A percentile compares a stretch with the other conserved stretches of the same genome.
Conservation (phyloP, 1,284 basidiomycete species). For the Butyriboletus appendiculatus region DNA sequence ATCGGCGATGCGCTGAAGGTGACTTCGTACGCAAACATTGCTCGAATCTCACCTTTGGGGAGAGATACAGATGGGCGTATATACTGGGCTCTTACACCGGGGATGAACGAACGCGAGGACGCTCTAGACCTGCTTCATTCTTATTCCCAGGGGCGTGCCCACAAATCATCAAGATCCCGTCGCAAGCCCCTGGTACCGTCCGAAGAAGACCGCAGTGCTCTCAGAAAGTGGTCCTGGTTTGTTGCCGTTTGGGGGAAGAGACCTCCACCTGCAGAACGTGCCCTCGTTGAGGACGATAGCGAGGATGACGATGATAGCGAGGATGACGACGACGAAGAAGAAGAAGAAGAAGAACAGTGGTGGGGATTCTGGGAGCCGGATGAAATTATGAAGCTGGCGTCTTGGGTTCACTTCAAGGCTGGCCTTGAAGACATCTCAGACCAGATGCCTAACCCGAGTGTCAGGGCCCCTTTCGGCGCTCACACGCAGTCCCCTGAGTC, state of each 20-base stretch:
- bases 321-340: constrained; percentile 8
- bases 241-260: constrained; percentile 67
- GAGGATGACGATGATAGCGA: constrained; percentile 19
- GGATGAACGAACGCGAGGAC: constrained; percentile 45
- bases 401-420: constrained; percentile 59
- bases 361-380: constrained; percentile 70
- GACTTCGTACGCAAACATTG: constrained; percentile 37
- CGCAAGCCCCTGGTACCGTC: constrained; percentile 44
- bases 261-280: constrained; percentile 39
- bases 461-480: not conserved
- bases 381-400: constrained; percentile 63
- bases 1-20: constrained; percentile 35
- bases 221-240: constrained; percentile 71
- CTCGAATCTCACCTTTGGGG: constrained; percentile 51
- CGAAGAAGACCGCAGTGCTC: constrained; percentile 45
- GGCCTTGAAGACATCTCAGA: constrained; percentile 42
- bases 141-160: constrained; percentile 29
- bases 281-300: constrained; percentile 21
- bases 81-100: constrained; percentile 57
- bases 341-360: constrained; percentile 49
- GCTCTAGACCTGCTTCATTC: constrained; percentile 45
- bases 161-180: constrained; percentile 32
- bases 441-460: constrained; percentile 2
- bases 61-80: constrained; percentile 50
- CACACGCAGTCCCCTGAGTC: not conserved